These are phyloP conservation scores for Phlebopus sp. DNA, from an alignment of 1,284 basidiomycete species.

Conservation along the genomic window DNA sequence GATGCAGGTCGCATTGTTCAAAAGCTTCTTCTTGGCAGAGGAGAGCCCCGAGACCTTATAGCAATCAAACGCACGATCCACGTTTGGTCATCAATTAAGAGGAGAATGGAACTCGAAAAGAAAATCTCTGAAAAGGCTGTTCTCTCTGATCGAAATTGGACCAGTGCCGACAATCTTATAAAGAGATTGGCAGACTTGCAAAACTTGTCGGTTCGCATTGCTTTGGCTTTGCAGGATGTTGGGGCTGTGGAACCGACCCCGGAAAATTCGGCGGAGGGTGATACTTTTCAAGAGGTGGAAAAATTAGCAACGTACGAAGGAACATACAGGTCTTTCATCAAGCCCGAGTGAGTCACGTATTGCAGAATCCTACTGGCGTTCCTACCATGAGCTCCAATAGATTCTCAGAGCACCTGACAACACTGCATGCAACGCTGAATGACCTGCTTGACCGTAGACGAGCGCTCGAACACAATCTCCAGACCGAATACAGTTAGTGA, in stretches of 20 bases:
- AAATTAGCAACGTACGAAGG: slow-evolving; percentile 17
- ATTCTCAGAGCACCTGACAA: slow-evolving; percentile 59
- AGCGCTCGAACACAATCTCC: slow-evolving; percentile 54
- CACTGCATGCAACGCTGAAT: slow-evolving; percentile 52
- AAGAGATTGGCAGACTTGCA: slow-evolving; percentile 54
- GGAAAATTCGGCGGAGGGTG: slow-evolving; percentile 26
- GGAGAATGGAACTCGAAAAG: slow-evolving; percentile 54
- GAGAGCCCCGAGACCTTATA: slow-evolving; percentile 64
- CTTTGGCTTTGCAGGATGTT: slow-evolving; percentile 47
- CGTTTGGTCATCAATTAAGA: slow-evolving; percentile 52
- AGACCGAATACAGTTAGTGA: slow-evolving; percentile 52
- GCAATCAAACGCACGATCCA: slow-evolving; percentile 61
- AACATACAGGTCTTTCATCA: slow-evolving; percentile 58
- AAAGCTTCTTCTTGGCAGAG: slow-evolving; percentile 70
- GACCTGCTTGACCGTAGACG: slow-evolving; percentile 46
- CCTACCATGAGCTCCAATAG: slow-evolving; percentile 37
- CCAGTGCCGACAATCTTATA: slow-evolving; percentile 53
- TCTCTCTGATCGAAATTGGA: slow-evolving; percentile 47
- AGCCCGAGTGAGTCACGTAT: slow-evolving; percentile 53
- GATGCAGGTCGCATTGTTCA: slow-evolving; percentile 82
- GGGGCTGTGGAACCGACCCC: slow-evolving; percentile 14
- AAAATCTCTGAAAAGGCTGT: slow-evolving; percentile 38
- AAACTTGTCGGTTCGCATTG: slow-evolving; percentile 59
- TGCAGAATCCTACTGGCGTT: slow-evolving; percentile 1
- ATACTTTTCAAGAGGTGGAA: slow-evolving; percentile 18